phyloP scores from a whole-genome alignment of 192 early-diverging fungal species.

The Backusella luteola region DNA sequence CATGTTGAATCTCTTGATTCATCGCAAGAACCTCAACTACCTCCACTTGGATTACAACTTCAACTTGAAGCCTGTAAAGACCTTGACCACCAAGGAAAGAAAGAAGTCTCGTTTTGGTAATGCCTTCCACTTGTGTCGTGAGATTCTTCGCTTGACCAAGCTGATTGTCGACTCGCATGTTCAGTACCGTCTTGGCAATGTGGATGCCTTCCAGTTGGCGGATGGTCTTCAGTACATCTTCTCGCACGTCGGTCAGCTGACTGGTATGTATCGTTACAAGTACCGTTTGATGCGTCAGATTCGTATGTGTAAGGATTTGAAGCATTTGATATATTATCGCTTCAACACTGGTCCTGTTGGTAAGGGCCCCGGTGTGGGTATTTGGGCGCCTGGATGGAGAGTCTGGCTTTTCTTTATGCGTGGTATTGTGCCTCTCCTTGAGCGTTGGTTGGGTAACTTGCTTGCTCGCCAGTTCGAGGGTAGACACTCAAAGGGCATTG shows the following conservation, averaged over 20 bases:
- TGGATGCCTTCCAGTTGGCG: slow-evolving; percentile 98
- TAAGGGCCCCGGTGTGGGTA: slow-evolving; percentile 97
- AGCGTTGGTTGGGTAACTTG: slow-evolving; percentile 98
- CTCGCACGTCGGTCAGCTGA: slow-evolving; percentile 97
- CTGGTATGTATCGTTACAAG: slow-evolving; percentile 99
- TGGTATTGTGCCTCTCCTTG: slow-evolving; percentile 94
- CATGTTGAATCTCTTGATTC: slow-evolving; percentile 98
- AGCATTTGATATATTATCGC: slow-evolving; percentile 52
- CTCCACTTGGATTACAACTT: slow-evolving; percentile 99
- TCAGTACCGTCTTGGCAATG: slow-evolving; percentile 96
- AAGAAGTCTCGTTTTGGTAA: slow-evolving; percentile 99
- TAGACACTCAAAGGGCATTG: slow-evolving; percentile 93
- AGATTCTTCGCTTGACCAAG: slow-evolving; percentile 96
- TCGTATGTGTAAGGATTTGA: slow-evolving; percentile 68
- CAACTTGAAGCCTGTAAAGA: slow-evolving; percentile 98
- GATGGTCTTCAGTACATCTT: slow-evolving; percentile 99
- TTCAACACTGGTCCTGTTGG: slow-evolving; percentile 97
- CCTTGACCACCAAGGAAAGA: slow-evolving; percentile 98
- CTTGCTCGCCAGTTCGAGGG: slow-evolving; percentile 99
- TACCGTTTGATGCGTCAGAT: slow-evolving; percentile 97
- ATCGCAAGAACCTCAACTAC: slow-evolving; percentile 98
- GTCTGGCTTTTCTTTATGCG: slow-evolving; percentile 99
- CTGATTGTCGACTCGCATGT: slow-evolving; percentile 97
- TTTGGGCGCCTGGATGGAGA: slow-evolving; percentile 99
- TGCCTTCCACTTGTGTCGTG: slow-evolving; percentile 94